Percentiles rank a stretch among this genome's conserved stretches.
Conservation (phyloP, 176 grass and related monocot genomes). For the Chrysopogon serrulatus region DNA sequence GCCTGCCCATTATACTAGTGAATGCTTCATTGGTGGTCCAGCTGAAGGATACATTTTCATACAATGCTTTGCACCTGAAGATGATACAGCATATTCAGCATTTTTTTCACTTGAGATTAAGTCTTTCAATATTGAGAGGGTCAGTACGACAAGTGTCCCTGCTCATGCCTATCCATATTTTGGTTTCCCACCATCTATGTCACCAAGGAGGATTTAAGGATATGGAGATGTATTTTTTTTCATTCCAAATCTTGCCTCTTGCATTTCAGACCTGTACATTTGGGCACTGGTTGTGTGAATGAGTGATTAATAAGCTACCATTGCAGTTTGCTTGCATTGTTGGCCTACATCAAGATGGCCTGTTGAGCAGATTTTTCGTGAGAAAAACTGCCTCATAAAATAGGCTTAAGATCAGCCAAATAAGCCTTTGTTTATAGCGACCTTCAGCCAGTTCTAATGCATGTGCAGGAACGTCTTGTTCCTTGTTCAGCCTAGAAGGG, state of each 20-base stretch:
- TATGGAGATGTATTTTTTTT: not conserved
- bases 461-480: not conserved
- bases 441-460: not conserved
- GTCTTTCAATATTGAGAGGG: conserved; percentile 1
- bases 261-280: not conserved
- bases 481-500: not conserved
- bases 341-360: too few species aligned
- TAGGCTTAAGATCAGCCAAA: too few species aligned
- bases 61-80: not conserved
- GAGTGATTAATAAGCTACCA: too few species aligned
- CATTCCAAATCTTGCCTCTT: too few species aligned
- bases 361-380: too few species aligned
- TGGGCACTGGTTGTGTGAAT: not conserved
- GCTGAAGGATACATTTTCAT: not conserved
- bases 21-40: not conserved
- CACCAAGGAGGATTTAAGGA: not conserved
- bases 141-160: not conserved
- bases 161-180: not conserved
- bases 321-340: too few species aligned
- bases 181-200: not conserved
- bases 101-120: not conserved
- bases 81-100: not conserved
- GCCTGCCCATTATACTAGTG: not conserved
- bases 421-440: not conserved
- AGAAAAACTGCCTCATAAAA: too few species aligned